Percentiles rank a stretch among this genome's conserved stretches.
phyloP scores from a whole-genome alignment of 345 rosid species.

The Theobroma cacao region DNA sequence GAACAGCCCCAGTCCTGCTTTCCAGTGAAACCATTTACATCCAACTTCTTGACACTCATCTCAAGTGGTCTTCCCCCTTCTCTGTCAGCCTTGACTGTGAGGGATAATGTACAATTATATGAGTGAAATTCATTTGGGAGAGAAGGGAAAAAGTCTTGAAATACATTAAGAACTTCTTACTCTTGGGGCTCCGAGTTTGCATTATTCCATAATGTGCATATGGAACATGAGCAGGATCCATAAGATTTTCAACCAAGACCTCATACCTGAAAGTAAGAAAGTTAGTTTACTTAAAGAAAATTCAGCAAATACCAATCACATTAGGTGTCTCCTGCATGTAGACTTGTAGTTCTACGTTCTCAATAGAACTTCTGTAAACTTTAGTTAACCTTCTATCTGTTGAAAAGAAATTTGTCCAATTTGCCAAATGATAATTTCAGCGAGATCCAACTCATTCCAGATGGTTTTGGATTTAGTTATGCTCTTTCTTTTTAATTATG shows the following conservation, averaged over 20 bases:
- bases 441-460: neutral
- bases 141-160: neutral
- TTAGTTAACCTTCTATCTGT: neutral
- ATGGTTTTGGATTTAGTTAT: neutral
- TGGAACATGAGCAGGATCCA: constrained; percentile 97
- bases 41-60: constrained; percentile 46
- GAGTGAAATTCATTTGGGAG: neutral
- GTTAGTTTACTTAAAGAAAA: neutral
- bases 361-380: neutral
- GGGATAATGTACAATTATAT: constrained; percentile 6
- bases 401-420: neutral
- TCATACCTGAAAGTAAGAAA: constrained; percentile 61
- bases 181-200: constrained; percentile 40
- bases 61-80: constrained; percentile 88
- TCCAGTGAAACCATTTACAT: constrained; percentile 49
- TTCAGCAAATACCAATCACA: neutral
- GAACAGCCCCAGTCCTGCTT: constrained; percentile 60
- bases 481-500: neutral
- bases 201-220: constrained; percentile 83
- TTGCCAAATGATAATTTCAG: neutral
- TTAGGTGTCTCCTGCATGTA: neutral
- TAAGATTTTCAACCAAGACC: constrained; percentile 73
- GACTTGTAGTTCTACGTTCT: neutral
- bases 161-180: constrained; percentile 23
- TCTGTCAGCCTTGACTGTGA: constrained; percentile 66